These are phyloP conservation scores for Francoa sonchifolia DNA, from an alignment of 441 rosid species.

Conservation along the genomic window DNA sequence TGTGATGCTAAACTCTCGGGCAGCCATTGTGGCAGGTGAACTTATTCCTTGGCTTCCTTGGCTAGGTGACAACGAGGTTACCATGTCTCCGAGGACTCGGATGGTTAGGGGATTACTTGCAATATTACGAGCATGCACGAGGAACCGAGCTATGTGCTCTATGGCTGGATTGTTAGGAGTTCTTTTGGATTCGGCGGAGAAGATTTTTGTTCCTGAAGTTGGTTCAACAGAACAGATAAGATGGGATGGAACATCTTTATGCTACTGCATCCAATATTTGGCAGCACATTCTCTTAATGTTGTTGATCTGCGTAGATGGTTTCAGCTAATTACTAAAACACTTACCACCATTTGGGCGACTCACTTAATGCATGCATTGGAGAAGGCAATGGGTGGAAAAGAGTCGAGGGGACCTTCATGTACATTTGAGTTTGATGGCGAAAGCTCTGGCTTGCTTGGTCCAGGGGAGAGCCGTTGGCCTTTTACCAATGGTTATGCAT, in stretches of 20 bases:
- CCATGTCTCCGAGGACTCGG: constrained; percentile 88
- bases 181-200: constrained; percentile 80
- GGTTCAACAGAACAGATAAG: constrained; percentile 28
- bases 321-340: constrained; percentile 53
- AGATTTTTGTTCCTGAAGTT: constrained; percentile 53
- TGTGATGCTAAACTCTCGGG: constrained; percentile 96
- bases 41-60: constrained; percentile 87
- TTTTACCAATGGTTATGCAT: constrained; percentile 83
- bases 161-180: constrained; percentile 83
- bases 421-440: constrained; percentile 98
- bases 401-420: constrained; percentile 91
- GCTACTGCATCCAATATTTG: constrained; percentile 74
- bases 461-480: constrained; percentile 99
- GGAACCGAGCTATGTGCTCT: constrained; percentile 98
- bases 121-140: constrained; percentile 86
- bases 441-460: constrained; percentile 99
- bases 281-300: constrained; percentile 90
- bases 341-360: constrained; percentile 59
- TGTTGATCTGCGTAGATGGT: constrained; percentile 71
- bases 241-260: constrained; percentile 77
- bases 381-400: constrained; percentile 88
- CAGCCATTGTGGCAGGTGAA: constrained; percentile 93
- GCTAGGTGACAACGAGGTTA: constrained; percentile 48
- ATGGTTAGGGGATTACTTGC: constrained; percentile 94
- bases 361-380: constrained; percentile 65